Base-by-base conservation (phyloP, 1,284 basidiomycete species). In the Heliocybe sulcata region DNA sequence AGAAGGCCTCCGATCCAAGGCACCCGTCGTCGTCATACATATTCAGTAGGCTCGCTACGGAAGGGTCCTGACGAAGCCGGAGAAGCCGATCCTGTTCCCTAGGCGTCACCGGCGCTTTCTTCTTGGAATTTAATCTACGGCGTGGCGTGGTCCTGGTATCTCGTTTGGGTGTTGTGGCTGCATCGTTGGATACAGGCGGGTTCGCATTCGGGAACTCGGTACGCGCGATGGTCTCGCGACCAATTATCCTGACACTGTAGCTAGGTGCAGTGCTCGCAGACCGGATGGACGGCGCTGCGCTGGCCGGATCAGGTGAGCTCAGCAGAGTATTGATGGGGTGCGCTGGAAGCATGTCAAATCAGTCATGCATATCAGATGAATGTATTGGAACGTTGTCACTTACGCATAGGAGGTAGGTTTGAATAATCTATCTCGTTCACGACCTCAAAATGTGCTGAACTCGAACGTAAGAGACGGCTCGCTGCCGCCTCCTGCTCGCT, bases 1-100 rank as follows among this genome's bases (percentile, higher is more conserved):
- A 82, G 64, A 90, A 90, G 3, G 79, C 77, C 45, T 77, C 67
- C 1, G 75, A 72, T 19, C 81, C 74, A 31, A 90, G 71, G 54
- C 76, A 76, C 8, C 87, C 87, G 54, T 86, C 72, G 9, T 86
- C 80, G 62, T 90, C 86, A 60, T 89, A 90, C 62, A 88, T 72
- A 54, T 81, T 75, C 27, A 90, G 68, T 26, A 90, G 69, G 59
- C 83, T 89, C 8, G 76, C 83, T 31, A 90, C 85, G 19, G 88
- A 91, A 2, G 88, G 87, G 57, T 90, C 87, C 45, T 81, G 80
- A 50, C 82, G 82, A 47, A 90, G 74, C 16, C 77, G 70, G n/a
- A 77, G 67, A 3, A 86, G 71, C 16, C 83, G 78, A 55, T 69
- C 77, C 60, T 71, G 67, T 58, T 81, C 80, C 49, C 77, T 76